Conservation (phyloP, 2,329 filamentous ascomycete genomes). For the Verticillium albo-atrum region DNA sequence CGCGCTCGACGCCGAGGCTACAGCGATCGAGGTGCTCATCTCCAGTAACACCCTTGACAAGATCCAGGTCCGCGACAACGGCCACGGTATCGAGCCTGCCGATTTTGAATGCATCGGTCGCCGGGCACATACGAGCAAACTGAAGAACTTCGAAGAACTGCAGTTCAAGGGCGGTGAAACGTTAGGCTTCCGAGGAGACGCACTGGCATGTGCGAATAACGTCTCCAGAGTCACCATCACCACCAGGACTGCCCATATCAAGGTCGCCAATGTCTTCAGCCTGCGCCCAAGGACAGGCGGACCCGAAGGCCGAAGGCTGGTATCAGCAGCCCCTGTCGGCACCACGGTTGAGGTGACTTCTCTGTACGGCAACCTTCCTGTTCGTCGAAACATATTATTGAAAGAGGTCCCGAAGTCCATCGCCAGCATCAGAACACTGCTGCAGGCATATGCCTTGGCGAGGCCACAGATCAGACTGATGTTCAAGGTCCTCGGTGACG, state of each 20-base stretch:
- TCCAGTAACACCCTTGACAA: slow-evolving; percentile 63
- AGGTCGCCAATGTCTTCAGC: slow-evolving; percentile 47
- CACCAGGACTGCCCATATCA: slow-evolving; percentile 59
- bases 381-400: slow-evolving; percentile 54
- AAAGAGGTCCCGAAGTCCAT: slow-evolving; percentile 56
- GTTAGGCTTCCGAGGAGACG: slow-evolving; percentile 74
- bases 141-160: slow-evolving; percentile 60
- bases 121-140: slow-evolving; percentile 70
- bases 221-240: slow-evolving; percentile 57
- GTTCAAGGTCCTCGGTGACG: slow-evolving; percentile 52
- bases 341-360: slow-evolving; percentile 60
- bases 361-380: slow-evolving; percentile 58
- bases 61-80: slow-evolving; percentile 69
- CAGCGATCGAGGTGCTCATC: slow-evolving; percentile 59
- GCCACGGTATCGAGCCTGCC: slow-evolving; percentile 60
- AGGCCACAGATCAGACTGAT: slow-evolving; percentile 57
- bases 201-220: slow-evolving; percentile 61
- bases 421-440: slow-evolving; percentile 51
- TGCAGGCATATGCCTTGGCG: slow-evolving; percentile 63
- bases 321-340: slow-evolving; percentile 57
- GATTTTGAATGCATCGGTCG: slow-evolving; percentile 61
- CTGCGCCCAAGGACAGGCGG: slow-evolving; percentile 38
- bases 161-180: slow-evolving; percentile 48
- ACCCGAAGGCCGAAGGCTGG: slow-evolving; percentile 26
- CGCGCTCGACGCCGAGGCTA: slow-evolving; percentile 67